These are phyloP conservation scores for Fragosphaeria purpurea DNA, from an alignment of 2,329 filamentous ascomycete species.

Conservation along the genomic window DNA sequence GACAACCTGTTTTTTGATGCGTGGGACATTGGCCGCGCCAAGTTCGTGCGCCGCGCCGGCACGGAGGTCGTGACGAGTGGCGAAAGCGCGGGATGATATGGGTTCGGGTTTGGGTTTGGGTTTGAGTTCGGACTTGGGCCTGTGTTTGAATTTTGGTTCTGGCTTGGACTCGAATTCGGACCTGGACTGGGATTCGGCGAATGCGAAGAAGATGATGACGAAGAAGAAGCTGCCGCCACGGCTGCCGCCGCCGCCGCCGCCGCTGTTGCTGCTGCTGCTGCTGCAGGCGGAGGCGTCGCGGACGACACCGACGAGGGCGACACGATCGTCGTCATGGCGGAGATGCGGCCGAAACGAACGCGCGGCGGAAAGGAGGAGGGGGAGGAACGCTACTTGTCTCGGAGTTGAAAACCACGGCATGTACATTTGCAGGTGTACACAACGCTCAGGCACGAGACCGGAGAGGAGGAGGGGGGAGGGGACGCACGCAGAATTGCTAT, in stretches of 20 bases:
- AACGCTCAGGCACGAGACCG: too few relatives aligned
- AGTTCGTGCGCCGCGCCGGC: constrained; percentile 45
- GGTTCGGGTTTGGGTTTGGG: constrained; percentile 21
- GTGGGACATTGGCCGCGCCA: constrained; percentile 61
- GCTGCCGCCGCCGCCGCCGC: too few relatives aligned
- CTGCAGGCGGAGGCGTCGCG: constrained; percentile 40
- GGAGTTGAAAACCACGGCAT: too few relatives aligned
- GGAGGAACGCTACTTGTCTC: constrained; percentile 8
- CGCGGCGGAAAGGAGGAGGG: constrained; percentile 8
- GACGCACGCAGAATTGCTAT: too few relatives aligned
- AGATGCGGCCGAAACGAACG: neutral
- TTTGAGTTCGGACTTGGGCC: too few relatives aligned
- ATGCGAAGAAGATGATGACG: too few relatives aligned
- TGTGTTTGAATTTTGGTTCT: too few relatives aligned
- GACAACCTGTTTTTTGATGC: constrained; percentile 74
- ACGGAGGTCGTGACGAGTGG: constrained; percentile 46
- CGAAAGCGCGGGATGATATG: constrained; percentile 44
- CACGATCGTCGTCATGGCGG: constrained; percentile 42
- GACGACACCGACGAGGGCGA: constrained; percentile 43
- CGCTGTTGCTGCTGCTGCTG: neutral
- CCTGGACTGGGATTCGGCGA: too few relatives aligned
- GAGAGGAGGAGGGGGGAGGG: too few relatives aligned
- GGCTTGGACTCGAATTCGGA: too few relatives aligned
- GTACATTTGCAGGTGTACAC: too few relatives aligned
- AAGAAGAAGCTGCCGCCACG: too few relatives aligned